Evolutionary conservation across 2,329 filamentous ascomycete species (phyloP), one percentile per base, ranked within the genome.

Genomic region (Claviceps arundinis): DNA sequence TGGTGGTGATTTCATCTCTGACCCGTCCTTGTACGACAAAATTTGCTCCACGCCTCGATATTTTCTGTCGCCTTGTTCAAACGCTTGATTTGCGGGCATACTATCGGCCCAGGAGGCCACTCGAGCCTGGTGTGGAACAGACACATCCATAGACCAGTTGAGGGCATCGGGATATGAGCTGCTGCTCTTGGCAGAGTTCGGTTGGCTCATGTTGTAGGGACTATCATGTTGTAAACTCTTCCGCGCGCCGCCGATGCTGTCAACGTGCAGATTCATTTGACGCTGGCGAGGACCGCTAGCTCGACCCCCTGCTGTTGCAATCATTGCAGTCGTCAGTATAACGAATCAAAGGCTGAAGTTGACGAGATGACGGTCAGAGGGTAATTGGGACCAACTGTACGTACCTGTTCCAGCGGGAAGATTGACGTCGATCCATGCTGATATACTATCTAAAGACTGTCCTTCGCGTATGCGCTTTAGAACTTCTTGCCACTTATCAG

Each of bases 401-500:
- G 61, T 47, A 47, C 59, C 60, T 49, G 64, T 62, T n/a, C 58
- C 60, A 17, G 68, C 55, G 7, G 66, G 62, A 4, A 67, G 52
- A 2, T 60, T 56, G 3, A 58, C 60, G 16, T 64, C 68, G 2
- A 83, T 68, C 71, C 74, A 80, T 49, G 79, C 74, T 4, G 77
- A 75, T 52, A 84, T 78, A 46, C 55, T 67, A 45, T 81, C 77
- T 22, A 81, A 64, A 8, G 71, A 67, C 54, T 81, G 75, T 43
- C 80, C 79, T 26, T 63, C 67, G 43, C 75, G 77, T 44, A 83
- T 60, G 5, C 74, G 72, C 19, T 69, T 65, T 51, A 83, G 57
- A 2, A 82, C 72, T 38, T 80, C 75, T 54, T 78, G 75, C 69
- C 74, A 74, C 6, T 75, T 62, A 5, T 75, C 72, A 2, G 75